Evolutionary conservation across 225 moss, liverwort and hornwort species (phyloP), one percentile per base, ranked within the genome.

Genomic region (Ulota crispa): DNA sequence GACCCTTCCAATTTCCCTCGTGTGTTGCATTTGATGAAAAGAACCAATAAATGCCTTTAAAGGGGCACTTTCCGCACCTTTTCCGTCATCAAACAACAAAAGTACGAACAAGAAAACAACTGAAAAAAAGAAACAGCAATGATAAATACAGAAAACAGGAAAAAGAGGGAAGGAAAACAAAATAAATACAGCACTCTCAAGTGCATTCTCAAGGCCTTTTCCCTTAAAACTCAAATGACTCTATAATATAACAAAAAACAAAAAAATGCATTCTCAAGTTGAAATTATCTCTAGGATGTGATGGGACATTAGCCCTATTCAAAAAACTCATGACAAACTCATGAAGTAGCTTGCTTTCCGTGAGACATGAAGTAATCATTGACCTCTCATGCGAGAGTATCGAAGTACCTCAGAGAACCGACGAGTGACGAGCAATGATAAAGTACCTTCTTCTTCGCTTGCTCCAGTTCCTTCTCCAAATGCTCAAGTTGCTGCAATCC

Each of bases 401-500:
- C 0, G 0, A 26, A 61, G 1, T 12, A 1, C 1, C 5, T 28
- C n/a, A 9, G 10, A 3, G 4, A 9, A 68, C 9, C 21, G 1
- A 8, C 20, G 1, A 47, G 5, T 47, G 47, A 47, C 47, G 16
- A 47, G 47, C 16, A 47, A 16, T 45, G 59, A 55, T 61, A 4
- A 14, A 19, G 82, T 66, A 95, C 97, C 97, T 97, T 97, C 56
- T 95, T 93, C n/a, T 97, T 97, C 24, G 97, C 97, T 88, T 95
- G 95, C 83, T 97, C 97, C 76, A 97, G 83, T 82, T 97, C 97
- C 68, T 95, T 97, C 81, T 97, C 97, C 23, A 97, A 87, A 87
- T 94, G 97, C 79, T 97, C 97, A 55, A 97, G 94, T 90, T 97
- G 97, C 68, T 97, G 97, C 80, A 97, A 89, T 70, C 97, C 97